Evolutionary conservation across 2,329 filamentous ascomycete genomes (phyloP), one percentile per base, ranked within the genome.

Genomic region (Trichoderma harzianum): DNA sequence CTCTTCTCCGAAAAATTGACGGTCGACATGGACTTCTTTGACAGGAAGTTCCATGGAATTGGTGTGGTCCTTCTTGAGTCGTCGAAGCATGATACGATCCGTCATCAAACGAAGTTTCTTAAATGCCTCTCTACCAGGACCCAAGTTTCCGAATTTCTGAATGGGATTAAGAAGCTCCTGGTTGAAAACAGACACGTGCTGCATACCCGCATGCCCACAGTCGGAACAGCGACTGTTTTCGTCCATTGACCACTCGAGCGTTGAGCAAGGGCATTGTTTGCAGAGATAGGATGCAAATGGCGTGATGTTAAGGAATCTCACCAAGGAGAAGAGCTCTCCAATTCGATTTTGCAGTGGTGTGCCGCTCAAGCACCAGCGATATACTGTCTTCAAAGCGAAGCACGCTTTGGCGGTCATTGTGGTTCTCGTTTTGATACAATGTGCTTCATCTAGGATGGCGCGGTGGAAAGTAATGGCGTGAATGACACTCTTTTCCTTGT

Each of bases 331-430:
- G 81, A 98, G 97, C 80, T 98, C 95, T 78, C 96, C 95, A 75
- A 98, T 98, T 68, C 95, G 92, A 78, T 98, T 99, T 80, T 99
- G 96, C 1, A 99, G 89, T 0, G 96, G 96, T 1, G 96, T 99
- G 10, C 96, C 96, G 18, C 93, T 96, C 72, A 99, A 86, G 79
- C 96, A 99, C 94, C 96, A 98, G 77, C 97, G 97, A 82, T 96
- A 97, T 21, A 88, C 90, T 21, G 92, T 93, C 73, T 94, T 91
- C 55, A 99, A 85, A 1, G 95, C 94, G 79, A 98, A 98, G 80
- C 95, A 98, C 53, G 96, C 95, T 81, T 93, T 97, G 26, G 96
- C 96, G 14, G 96, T 96, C 83, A 95, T 93, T 10, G 95, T 97
- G 26, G 91, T 94, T 73, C 95, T 90, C 12, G 90, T 90, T 85